These are phyloP conservation scores for Casuarina equisetifolia DNA, from an alignment of 306 rosid genomes.

Conservation along the genomic window DNA sequence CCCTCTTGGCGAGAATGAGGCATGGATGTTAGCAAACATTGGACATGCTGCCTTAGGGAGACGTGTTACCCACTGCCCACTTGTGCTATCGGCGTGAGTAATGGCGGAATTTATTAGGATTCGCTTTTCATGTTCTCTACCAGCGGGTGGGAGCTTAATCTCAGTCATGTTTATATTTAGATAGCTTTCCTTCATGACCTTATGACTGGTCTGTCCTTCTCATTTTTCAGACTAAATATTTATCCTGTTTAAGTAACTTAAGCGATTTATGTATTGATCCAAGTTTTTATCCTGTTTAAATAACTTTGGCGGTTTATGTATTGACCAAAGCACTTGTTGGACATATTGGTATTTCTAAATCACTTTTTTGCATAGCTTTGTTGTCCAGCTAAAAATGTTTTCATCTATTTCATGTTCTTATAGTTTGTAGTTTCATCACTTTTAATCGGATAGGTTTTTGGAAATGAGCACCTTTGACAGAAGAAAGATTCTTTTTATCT, in stretches of 20 bases:
- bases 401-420: neutral
- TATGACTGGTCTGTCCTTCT: constrained; percentile 47
- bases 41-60: too few species aligned
- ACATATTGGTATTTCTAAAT: neutral
- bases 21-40: too few species aligned
- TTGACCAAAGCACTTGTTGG: neutral
- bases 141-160: constrained; percentile 66
- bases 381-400: neutral
- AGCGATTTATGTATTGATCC: too few species aligned
- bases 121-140: constrained; percentile 25
- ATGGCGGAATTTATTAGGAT: constrained; percentile 23
- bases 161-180: constrained; percentile 33
- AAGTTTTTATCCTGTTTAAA: neutral
- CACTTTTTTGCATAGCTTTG: neutral
- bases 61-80: too few species aligned
- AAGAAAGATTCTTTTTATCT: neutral
- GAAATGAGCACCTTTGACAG: neutral
- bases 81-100: neutral
- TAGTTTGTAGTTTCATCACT: neutral
- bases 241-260: too few species aligned
- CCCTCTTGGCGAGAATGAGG: too few species aligned
- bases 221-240: neutral
- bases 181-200: constrained; percentile 48
- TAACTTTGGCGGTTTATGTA: constrained; percentile 1
- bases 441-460: neutral